phyloP scores from a whole-genome alignment of 78 protist genomes.

The Protostelium mycophagum region DNA sequence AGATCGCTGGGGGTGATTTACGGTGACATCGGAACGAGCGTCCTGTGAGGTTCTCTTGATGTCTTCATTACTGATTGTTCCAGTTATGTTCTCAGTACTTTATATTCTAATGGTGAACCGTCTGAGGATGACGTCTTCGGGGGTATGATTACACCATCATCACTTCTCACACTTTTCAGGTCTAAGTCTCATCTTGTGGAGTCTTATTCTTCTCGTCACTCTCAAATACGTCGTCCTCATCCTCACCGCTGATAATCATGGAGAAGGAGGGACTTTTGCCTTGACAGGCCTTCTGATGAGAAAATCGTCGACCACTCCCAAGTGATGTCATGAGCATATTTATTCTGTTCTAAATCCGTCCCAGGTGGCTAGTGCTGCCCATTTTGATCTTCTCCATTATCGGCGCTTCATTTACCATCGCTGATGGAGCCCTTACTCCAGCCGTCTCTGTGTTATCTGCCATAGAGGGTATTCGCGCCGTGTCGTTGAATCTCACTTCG shows the following conservation, averaged over 20 bases:
- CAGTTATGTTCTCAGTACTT: neutral
- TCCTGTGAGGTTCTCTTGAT: conserved; percentile 4
- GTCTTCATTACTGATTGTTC: neutral
- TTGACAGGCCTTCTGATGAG: neutral
- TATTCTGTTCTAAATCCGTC: neutral
- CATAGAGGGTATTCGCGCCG: neutral
- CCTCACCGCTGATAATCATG: conserved; percentile 18
- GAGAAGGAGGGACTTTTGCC: conserved; percentile 27
- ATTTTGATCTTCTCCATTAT: neutral
- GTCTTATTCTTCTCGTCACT: conserved; percentile 5
- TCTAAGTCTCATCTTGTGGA: conserved; percentile 14
- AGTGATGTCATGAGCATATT: neutral
- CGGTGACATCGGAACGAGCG: conserved; percentile 24
- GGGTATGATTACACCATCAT: neutral
- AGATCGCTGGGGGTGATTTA: neutral
- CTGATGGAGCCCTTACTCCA: conserved; percentile 25
- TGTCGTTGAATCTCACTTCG: neutral
- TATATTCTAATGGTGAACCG: neutral
- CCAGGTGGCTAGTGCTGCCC: neutral
- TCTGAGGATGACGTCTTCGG: conserved; percentile 7
- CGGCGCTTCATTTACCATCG: conserved; percentile 17
- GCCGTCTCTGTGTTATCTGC: conserved; percentile 2
- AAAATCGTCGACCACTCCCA: neutral
- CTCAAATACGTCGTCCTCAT: conserved; percentile 17
- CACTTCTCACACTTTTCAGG: neutral